These are phyloP conservation scores for Durusdinium trenchii DNA, from an alignment of 73 alveolate species.

Conservation along the genomic window DNA sequence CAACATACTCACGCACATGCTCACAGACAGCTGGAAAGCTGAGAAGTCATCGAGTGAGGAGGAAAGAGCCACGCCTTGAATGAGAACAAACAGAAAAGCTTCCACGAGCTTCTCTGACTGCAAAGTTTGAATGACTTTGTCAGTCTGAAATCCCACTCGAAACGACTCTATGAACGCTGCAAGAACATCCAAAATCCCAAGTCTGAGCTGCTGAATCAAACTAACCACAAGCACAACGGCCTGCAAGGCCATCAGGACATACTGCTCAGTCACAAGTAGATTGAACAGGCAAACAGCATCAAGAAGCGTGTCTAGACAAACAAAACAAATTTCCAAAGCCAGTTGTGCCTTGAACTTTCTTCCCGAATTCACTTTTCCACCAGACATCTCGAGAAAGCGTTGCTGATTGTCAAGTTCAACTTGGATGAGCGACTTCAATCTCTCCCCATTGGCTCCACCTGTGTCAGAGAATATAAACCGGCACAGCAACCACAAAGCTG, in stretches of 20 bases:
- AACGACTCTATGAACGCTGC: neutral
- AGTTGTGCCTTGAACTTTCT: neutral
- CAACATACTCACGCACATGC: no score
- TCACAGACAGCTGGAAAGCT: no score
- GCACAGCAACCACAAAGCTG: no score
- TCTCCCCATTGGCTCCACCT: no score
- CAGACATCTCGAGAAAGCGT: neutral
- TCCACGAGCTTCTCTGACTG: constrained; percentile 38
- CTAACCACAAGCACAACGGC: neutral
- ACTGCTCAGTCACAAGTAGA: neutral
- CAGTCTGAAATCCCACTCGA: neutral
- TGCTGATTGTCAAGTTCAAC: neutral
- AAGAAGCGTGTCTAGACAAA: neutral
- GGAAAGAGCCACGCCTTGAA: no score
- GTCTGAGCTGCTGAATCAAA: neutral
- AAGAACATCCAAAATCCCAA: neutral
- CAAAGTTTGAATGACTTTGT: neutral
- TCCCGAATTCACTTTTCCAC: neutral
- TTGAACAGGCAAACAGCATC: neutral
- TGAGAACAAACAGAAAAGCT: no score
- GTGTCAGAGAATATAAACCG: no score
- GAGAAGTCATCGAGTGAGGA: no score
- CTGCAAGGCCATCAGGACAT: neutral
- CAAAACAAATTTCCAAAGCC: neutral
- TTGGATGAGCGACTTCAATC: no score